Base-by-base conservation (phyloP, 768 basidiomycete species). In the Floccularia luteovirens region DNA sequence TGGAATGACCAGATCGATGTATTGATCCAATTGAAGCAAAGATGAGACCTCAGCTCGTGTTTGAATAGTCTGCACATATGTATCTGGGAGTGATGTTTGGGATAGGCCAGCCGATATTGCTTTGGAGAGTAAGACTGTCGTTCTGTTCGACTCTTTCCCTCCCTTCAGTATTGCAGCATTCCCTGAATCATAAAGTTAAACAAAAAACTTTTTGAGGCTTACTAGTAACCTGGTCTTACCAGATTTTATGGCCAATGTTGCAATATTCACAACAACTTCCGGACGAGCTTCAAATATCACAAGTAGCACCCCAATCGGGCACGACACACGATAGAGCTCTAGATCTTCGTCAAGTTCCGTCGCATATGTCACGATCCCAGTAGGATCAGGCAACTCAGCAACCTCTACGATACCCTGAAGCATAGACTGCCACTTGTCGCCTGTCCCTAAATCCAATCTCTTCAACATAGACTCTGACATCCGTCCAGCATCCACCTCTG, bases 121-220 rank as follows among this genome's bases (percentile, higher is more conserved):
- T 46, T 76, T 64, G 1, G 90, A 77, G 24, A 99, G 75, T 20
- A 91, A 65, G 4, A 69, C 58, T 2, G 90, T 75, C 1, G 96
- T 96, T 42, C 78, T 67, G 35, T 76, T 75, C 3, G 94, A 97
- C 57, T 99, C 96, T 57, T 94, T 97, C 4, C 96, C 96, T 7
- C 96, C 94, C 62, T 99, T 98, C 22, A 98, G 64, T 43, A 99
- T 98, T 6, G 93, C 94, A 16, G 92, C 85, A 57, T 99, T 99
- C 1, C 94, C 94, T 96, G 48, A 4, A n/a, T n/a, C n/a, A n/a
- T n/a, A n/a, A 33, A 14, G 45, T 7, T 20, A 19, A 12, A 33
- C 21, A 31, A 46, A 19, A 44, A 31, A 19, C 17, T 19, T 19
- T 27, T 6, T 5, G 17, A 19, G 14, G 20, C n/a, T 38, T 39